phyloP scores from a whole-genome alignment of 2,329 filamentous ascomycete species.

The Curvularia eragrostidis region DNA sequence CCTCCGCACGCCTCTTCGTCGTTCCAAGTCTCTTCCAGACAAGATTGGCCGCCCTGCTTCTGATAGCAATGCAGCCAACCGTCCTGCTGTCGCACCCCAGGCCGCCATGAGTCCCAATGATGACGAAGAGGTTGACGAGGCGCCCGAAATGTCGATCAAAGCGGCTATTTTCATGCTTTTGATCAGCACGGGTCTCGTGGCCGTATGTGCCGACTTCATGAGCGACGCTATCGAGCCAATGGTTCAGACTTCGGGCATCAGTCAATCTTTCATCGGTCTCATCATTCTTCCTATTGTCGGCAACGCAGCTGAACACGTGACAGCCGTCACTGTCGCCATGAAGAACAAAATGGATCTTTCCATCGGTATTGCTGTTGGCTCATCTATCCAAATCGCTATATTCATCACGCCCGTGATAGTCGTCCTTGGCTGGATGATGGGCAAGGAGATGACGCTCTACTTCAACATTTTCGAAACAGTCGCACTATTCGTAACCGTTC shows the following conservation, averaged over 20 bases:
- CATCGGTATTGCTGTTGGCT: constrained; percentile 80
- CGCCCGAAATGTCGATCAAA: constrained; percentile 62
- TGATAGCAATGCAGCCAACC: constrained; percentile 25
- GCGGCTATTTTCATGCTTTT: constrained; percentile 63
- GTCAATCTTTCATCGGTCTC: constrained; percentile 77
- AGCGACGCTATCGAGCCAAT: constrained; percentile 75
- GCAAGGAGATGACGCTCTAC: constrained; percentile 70
- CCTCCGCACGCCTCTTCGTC: constrained; percentile 33
- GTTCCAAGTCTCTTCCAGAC: constrained; percentile 47
- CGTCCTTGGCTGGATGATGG: constrained; percentile 79
- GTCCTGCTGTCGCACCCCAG: constrained; percentile 29
- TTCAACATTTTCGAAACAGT: constrained; percentile 69
- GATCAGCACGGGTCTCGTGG: constrained; percentile 63
- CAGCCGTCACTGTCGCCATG: constrained; percentile 77
- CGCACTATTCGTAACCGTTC: constrained; percentile 80
- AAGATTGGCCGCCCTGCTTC: constrained; percentile 40
- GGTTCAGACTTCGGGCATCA: constrained; percentile 65
- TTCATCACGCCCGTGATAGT: constrained; percentile 80
- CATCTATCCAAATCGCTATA: constrained; percentile 79
- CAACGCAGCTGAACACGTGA: constrained; percentile 82
- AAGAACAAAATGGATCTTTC: constrained; percentile 88
- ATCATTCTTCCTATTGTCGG: constrained; percentile 85
- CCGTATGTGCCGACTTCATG: constrained; percentile 73
- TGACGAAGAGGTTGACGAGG: constrained; percentile 40
- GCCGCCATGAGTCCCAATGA: constrained; percentile 28